Conservation (phyloP, 768 basidiomycete species). For the Boletellus ananas region DNA sequence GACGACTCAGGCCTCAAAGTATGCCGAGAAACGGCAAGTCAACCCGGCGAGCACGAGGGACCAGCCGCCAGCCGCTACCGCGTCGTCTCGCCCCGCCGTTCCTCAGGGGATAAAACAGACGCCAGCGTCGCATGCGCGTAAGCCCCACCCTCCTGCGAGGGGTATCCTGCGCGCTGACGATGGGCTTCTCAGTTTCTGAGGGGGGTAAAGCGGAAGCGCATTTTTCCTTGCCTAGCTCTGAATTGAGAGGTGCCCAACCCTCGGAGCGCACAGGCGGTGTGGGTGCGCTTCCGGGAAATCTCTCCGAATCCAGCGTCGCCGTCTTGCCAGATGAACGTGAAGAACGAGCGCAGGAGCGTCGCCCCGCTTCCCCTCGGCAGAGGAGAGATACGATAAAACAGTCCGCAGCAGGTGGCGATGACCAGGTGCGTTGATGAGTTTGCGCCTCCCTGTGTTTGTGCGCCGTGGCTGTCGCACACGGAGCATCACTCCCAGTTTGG, state of each 20-base stretch:
- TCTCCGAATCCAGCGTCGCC: constrained; percentile 44
- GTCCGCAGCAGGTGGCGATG: background rate
- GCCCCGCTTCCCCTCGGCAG: constrained; percentile 2
- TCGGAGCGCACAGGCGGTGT: constrained; percentile 37
- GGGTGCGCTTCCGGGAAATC: constrained; percentile 47
- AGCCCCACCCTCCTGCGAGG: background rate
- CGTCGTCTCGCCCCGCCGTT: too few relatives aligned
- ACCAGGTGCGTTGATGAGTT: constrained; percentile 13
- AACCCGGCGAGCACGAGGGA: too few relatives aligned
- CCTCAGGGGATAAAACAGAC: background rate
- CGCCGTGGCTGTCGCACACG: background rate
- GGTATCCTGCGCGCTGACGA: constrained; percentile 4
- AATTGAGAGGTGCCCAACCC: constrained; percentile 32
- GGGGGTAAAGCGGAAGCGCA: background rate
- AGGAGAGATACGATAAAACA: constrained; percentile 20
- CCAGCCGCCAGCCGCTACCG: too few relatives aligned
- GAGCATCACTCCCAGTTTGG: background rate
- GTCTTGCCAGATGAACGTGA: constrained; percentile 46
- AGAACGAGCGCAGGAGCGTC: constrained; percentile 7
- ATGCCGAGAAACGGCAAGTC: background rate
- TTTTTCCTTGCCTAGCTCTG: constrained; percentile 35
- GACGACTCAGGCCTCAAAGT: background rate
- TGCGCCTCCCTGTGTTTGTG: background rate
- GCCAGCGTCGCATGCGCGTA: constrained; percentile 8
- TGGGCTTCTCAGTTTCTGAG: constrained; percentile 3